Conservation (phyloP, 305 asterid genomes). For the Ilex paraguariensis region DNA sequence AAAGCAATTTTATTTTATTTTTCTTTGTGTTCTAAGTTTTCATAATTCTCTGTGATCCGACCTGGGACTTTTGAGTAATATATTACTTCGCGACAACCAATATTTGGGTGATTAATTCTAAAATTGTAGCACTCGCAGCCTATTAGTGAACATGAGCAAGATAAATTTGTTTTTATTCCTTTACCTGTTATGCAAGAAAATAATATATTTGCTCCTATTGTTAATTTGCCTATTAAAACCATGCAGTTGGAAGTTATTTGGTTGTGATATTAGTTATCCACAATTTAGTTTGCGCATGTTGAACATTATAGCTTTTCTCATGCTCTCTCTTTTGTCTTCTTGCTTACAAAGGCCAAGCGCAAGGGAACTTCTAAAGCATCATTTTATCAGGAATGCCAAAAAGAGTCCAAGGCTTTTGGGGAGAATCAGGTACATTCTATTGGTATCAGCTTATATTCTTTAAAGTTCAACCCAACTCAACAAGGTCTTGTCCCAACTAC, state of each 20-base stretch:
- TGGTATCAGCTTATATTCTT: conserved; percentile 11
- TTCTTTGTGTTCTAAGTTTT: too few species aligned
- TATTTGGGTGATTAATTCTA: too few species aligned
- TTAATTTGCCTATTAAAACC: background rate
- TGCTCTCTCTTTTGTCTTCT: conserved; percentile 5
- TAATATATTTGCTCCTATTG: too few species aligned
- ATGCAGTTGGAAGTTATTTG: background rate
- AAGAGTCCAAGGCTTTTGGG: conserved; percentile 87
- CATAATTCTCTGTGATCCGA: too few species aligned
- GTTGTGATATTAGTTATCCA: background rate
- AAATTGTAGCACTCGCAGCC: too few species aligned
- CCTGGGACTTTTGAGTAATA: too few species aligned
- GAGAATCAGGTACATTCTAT: conserved; percentile 70
- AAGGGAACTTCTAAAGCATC: conserved; percentile 85
- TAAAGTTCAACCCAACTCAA: background rate
- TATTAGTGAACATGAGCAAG: too few species aligned
- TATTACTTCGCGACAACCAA: too few species aligned
- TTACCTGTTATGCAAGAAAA: too few species aligned
- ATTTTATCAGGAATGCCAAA: conserved; percentile 80
- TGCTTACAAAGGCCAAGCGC: conserved; percentile 80
- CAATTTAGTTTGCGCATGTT: conserved; percentile 13
- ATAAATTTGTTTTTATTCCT: too few species aligned
- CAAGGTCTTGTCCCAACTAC: background rate
- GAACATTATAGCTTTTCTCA: conserved; percentile 8
- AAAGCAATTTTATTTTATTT: too few species aligned